Evolutionary conservation across 78 protist genomes (phyloP).

Genomic region (Dictyostelium capitatum): DNA sequence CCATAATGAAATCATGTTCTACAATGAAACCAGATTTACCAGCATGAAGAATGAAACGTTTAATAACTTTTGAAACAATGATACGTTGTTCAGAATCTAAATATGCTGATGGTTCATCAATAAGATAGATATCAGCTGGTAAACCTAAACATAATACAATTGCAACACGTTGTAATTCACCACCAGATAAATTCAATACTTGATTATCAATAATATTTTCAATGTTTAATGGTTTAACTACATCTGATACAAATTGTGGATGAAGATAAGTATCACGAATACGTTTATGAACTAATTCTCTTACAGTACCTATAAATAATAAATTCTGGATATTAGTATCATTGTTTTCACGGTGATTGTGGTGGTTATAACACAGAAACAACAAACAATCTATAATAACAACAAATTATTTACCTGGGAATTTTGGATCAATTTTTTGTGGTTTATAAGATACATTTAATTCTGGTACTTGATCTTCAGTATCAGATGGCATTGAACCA

Average conservation of each 20-base stretch:
- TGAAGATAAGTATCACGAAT: slow-evolving; percentile 91
- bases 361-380: too few species aligned
- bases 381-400: too few species aligned
- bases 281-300: slow-evolving; percentile 86
- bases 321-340: too few species aligned
- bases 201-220: slow-evolving; percentile 94
- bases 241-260: slow-evolving; percentile 98
- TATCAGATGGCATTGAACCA: slow-evolving; percentile 94
- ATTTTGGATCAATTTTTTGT: slow-evolving; percentile 98
- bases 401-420: too few species aligned
- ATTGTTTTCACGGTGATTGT: too few species aligned
- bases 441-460: slow-evolving; percentile 98
- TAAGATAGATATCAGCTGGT: slow-evolving; percentile 99
- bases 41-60: slow-evolving; percentile 98
- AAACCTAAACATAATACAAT: slow-evolving; percentile 96
- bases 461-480: slow-evolving; percentile 89
- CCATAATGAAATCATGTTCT: slow-evolving; percentile 99
- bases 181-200: slow-evolving; percentile 98
- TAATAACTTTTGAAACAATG: slow-evolving; percentile 97
- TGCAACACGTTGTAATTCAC: slow-evolving; percentile 99
- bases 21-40: slow-evolving; percentile 99
- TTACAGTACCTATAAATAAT: slow-evolving; percentile 49
- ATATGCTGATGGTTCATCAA: slow-evolving; percentile 99
- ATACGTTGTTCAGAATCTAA: slow-evolving; percentile 99
- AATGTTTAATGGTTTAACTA: slow-evolving; percentile 96